Percentiles rank a stretch among this genome's conserved stretches.
These are phyloP conservation scores for Apiotrichum porosum DNA, from an alignment of 1,284 basidiomycete genomes.

Conservation along the genomic window DNA sequence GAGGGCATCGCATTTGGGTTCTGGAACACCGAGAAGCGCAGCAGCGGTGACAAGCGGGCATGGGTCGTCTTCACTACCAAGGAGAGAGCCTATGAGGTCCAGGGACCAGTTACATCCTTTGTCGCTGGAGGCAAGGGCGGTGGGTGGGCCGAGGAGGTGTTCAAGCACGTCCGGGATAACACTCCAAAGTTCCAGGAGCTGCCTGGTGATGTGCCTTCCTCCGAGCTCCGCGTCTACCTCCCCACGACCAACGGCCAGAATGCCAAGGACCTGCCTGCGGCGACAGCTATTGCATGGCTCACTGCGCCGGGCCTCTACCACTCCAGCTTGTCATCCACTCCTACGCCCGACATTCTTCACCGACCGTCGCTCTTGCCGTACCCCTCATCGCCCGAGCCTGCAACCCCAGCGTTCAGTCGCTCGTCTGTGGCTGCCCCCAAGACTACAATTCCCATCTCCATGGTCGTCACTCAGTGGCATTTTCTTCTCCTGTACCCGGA, in stretches of 20 bases:
- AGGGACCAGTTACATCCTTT: slow-evolving; percentile 54
- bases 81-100: slow-evolving; percentile 86
- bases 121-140: slow-evolving; percentile 53
- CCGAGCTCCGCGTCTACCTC: slow-evolving; percentile 72
- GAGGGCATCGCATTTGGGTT: slow-evolving; percentile 78
- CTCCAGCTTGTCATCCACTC: slow-evolving; percentile 51
- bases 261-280: slow-evolving; percentile 54
- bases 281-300: slow-evolving; percentile 74
- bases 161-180: slow-evolving; percentile 65
- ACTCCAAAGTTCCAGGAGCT: slow-evolving; percentile 81
- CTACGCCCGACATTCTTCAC: slow-evolving; percentile 31
- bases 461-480: slow-evolving; percentile 87
- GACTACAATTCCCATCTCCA: slow-evolving; percentile 53
- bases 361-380: slow-evolving; percentile 50
- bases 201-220: slow-evolving; percentile 66
- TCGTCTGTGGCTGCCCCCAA: slow-evolving; percentile 2
- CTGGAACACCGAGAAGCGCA: slow-evolving; percentile 30
- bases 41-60: slow-evolving; percentile 30
- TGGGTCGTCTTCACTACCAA: slow-evolving; percentile 78
- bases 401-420: slow-evolving; percentile 57
- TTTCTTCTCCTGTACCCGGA: slow-evolving; percentile 81
- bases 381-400: slow-evolving; percentile 59
- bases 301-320: slow-evolving; percentile 85
- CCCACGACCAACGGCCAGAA: slow-evolving; percentile 59
- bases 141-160: slow-evolving; percentile 68